Conservation (phyloP, 306 rosid genomes). For the Sicyos baderoa region DNA sequence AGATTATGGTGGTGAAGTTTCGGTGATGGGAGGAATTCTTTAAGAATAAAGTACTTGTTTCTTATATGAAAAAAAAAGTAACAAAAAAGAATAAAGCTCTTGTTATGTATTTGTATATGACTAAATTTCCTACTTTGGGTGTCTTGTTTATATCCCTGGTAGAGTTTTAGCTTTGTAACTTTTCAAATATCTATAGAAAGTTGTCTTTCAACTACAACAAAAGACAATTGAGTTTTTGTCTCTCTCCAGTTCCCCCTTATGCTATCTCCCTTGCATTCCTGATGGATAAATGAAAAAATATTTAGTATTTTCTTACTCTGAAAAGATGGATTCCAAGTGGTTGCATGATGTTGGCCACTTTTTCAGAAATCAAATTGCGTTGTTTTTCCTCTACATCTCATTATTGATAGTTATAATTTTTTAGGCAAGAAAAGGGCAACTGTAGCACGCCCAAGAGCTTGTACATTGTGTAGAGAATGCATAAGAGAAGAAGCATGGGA, state of each 20-base stretch:
- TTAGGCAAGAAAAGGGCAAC: slow-evolving; percentile 65
- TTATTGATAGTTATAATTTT: slow-evolving; percentile 8
- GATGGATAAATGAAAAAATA: neutral
- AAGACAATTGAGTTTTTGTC: neutral
- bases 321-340: neutral
- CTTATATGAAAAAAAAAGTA: too few relatives aligned
- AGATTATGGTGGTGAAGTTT: neutral
- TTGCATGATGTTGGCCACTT: neutral
- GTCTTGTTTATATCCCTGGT: neutral
- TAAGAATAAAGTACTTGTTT: neutral
- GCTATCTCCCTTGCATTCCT: neutral
- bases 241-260: too few relatives aligned
- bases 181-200: neutral
- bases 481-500: slow-evolving; percentile 88
- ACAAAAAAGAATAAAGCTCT: neutral
- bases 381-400: neutral
- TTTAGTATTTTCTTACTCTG: neutral
- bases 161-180: neutral
- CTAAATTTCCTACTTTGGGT: neutral
- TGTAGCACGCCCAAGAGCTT: slow-evolving; percentile 57
- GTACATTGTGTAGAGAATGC: slow-evolving; percentile 95
- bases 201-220: neutral
- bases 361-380: neutral
- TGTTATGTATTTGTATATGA: neutral
- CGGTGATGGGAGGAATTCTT: neutral